Conservation (phyloP, 352 stramenopile species). For the Globisporangium carolinianum region DNA sequence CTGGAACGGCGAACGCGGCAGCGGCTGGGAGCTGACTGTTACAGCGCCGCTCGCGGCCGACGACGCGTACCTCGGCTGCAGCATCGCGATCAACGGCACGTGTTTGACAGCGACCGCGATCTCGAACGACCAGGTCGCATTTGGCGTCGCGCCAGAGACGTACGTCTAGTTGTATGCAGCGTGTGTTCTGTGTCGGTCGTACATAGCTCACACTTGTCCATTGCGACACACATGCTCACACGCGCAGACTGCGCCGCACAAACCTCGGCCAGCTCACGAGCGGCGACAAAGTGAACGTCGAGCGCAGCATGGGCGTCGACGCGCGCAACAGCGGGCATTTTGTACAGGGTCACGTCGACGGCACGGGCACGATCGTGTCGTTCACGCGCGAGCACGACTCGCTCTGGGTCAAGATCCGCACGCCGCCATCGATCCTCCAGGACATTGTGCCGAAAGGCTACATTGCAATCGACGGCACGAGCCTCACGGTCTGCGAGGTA, state of each 20-base stretch:
- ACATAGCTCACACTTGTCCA: slow-evolving; percentile 1
- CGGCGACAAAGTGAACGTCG: slow-evolving; percentile 93
- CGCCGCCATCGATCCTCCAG: slow-evolving; percentile 73
- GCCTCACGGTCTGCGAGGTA: slow-evolving; percentile 94
- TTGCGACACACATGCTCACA: neutral
- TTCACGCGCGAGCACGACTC: slow-evolving; percentile 92
- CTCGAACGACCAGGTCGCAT: slow-evolving; percentile 79
- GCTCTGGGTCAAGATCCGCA: slow-evolving; percentile 92
- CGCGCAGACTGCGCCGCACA: slow-evolving; percentile 76
- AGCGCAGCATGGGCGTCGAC: slow-evolving; percentile 84
- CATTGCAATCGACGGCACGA: slow-evolving; percentile 97
- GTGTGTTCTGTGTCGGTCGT: neutral
- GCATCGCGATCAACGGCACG: slow-evolving; percentile 96
- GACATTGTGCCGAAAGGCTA: slow-evolving; percentile 93
- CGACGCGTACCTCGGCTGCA: slow-evolving; percentile 89
- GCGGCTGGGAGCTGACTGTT: slow-evolving; percentile 88
- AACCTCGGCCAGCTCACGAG: slow-evolving; percentile 75
- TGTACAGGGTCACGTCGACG: slow-evolving; percentile 98
- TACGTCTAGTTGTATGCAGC: slow-evolving; percentile 14
- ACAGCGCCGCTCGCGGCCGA: slow-evolving; percentile 71
- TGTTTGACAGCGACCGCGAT: slow-evolving; percentile 96
- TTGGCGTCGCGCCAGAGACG: slow-evolving; percentile 95
- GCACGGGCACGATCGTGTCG: slow-evolving; percentile 87
- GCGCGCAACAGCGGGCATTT: slow-evolving; percentile 97
- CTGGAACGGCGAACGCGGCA: slow-evolving; percentile 92